A percentile compares a stretch with the other conserved stretches of the same genome.
These are phyloP conservation scores for Metschnikowia bowlesiae DNA, from an alignment of 805 yeast genomes.

Conservation along the genomic window DNA sequence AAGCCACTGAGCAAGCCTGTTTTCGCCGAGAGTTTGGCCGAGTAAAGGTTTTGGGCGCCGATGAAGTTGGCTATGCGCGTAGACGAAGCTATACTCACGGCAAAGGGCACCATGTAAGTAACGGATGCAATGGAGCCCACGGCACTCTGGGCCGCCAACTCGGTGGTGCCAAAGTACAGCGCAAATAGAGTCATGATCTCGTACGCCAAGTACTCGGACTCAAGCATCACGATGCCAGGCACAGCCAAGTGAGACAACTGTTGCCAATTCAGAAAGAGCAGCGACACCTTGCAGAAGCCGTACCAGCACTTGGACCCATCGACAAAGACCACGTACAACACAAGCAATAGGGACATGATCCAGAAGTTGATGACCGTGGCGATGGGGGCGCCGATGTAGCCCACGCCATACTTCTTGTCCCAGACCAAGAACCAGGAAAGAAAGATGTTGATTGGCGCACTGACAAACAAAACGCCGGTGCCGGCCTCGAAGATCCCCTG, in stretches of 20 bases:
- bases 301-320: conserved; percentile 73
- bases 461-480: conserved; percentile 37
- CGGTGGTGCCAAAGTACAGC: conserved; percentile 45
- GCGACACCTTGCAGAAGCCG: conserved; percentile 43
- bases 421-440: conserved; percentile 42
- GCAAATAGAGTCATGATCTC: conserved; percentile 45
- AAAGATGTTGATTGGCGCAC: conserved; percentile 40
- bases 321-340: conserved; percentile 34
- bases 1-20: conserved; percentile 30
- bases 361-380: conserved; percentile 41
- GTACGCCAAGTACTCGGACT: conserved; percentile 43
- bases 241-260: conserved; percentile 34
- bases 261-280: conserved; percentile 35
- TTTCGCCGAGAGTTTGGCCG: conserved; percentile 34
- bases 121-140: conserved; percentile 44
- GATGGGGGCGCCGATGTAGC: conserved; percentile 41
- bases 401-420: conserved; percentile 36
- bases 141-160: conserved; percentile 50
- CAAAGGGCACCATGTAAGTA: conserved; percentile 44
- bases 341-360: conserved; percentile 34
- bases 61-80: conserved; percentile 44
- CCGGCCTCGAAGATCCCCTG: conserved; percentile 48
- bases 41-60: conserved; percentile 38
- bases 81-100: conserved; percentile 41
- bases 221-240: conserved; percentile 45